Conservation (phyloP, 2,329 filamentous ascomycete species). For the Alternaria atra region DNA sequence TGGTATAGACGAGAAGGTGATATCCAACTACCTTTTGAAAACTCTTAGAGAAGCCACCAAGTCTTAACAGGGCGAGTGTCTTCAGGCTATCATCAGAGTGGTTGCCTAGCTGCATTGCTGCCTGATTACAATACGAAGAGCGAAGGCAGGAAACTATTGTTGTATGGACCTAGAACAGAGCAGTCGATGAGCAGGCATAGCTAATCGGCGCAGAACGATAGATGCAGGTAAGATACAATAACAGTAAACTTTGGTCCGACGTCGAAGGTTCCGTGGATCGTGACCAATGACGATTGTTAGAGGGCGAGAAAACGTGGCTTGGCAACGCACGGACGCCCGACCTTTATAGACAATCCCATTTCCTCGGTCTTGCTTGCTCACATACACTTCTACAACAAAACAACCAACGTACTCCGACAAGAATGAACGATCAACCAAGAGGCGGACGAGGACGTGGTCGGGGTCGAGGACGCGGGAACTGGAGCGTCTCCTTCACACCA, state of each 20-base stretch:
- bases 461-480: constrained; percentile 21
- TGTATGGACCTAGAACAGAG: not conserved
- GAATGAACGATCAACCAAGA: constrained; percentile 18
- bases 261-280: not conserved
- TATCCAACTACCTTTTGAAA: not conserved
- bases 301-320: constrained; percentile 15
- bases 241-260: constrained; percentile 4
- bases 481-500: constrained; percentile 9
- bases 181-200: not conserved
- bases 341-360: constrained; percentile 8
- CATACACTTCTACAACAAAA: constrained; percentile 3
- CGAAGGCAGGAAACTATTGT: not conserved
- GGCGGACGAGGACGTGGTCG: constrained; percentile 31
- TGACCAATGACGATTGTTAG: constrained; percentile 10
- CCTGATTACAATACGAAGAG: constrained; percentile 17
- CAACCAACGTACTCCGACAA: constrained; percentile 7
- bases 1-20: not conserved
- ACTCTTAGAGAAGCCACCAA: not conserved
- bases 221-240: not conserved
- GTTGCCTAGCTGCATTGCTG: not conserved
- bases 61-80: not conserved
- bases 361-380: constrained; percentile 6
- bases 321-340: constrained; percentile 20
- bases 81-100: not conserved
- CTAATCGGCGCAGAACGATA: not conserved